These are phyloP conservation scores for Corymbia maculata DNA, from an alignment of 345 rosid species.

Conservation along the genomic window DNA sequence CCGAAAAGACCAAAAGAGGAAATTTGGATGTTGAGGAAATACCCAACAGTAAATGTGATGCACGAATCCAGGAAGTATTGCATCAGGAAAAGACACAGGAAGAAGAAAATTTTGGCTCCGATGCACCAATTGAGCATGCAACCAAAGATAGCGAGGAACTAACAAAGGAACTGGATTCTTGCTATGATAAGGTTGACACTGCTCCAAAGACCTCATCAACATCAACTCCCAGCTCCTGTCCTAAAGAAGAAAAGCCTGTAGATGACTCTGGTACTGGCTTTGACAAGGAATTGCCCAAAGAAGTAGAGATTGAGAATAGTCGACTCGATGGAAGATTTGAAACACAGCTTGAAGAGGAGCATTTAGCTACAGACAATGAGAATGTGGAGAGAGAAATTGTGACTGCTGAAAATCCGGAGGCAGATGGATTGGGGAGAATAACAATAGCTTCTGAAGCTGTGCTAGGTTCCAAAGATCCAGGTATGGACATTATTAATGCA, in stretches of 20 bases:
- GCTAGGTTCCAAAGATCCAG: background rate
- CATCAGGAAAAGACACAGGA: background rate
- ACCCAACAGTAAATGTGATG: background rate
- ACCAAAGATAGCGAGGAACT: background rate
- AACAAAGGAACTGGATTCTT: background rate
- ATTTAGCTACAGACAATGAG: background rate
- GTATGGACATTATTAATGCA: background rate
- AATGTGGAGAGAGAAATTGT: background rate
- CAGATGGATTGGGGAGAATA: background rate
- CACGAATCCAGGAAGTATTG: background rate
- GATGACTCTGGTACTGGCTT: background rate
- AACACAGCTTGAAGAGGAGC: background rate
- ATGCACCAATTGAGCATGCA: background rate
- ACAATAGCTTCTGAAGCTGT: background rate
- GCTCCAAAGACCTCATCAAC: background rate
- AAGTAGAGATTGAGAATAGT: background rate
- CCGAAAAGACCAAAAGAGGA: background rate
- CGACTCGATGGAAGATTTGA: background rate
- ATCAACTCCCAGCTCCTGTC: background rate
- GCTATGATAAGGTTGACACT: background rate
- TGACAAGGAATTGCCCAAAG: background rate
- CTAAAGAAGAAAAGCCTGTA: background rate
- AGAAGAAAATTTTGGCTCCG: background rate
- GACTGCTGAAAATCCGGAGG: background rate
- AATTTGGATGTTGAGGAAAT: background rate